Conservation (phyloP, 495 filamentous ascomycete species). For the Aspergillus cristatus region DNA sequence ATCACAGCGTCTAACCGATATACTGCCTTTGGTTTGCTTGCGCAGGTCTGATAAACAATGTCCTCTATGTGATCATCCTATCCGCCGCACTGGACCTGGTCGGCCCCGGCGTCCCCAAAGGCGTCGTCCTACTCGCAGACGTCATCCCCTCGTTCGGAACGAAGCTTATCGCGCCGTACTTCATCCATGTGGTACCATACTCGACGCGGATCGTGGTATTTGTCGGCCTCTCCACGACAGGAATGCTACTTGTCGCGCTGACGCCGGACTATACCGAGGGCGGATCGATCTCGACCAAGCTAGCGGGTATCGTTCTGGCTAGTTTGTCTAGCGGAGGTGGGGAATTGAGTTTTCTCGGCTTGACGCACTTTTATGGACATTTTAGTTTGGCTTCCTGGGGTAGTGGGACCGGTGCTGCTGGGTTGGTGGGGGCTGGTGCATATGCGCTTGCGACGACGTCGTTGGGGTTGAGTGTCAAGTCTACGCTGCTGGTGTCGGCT, state of each 20-base stretch:
- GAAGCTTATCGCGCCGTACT: constrained; percentile 85
- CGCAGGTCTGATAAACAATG: constrained; percentile 89
- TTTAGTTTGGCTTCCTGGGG: constrained; percentile 89
- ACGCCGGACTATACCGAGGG: constrained; percentile 54
- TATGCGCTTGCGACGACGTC: constrained; percentile 82
- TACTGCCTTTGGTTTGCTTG: not conserved
- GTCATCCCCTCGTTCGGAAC: constrained; percentile 81
- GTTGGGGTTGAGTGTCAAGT: constrained; percentile 58
- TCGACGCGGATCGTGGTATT: constrained; percentile 62
- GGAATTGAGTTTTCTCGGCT: constrained; percentile 77
- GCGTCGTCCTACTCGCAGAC: constrained; percentile 84
- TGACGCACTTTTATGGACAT: constrained; percentile 91
- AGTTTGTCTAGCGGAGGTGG: constrained; percentile 77
- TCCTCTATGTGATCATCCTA: constrained; percentile 95
- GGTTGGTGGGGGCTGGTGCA: constrained; percentile 73
- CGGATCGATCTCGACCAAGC: constrained; percentile 57
- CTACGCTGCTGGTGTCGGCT: constrained; percentile 65
- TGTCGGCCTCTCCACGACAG: constrained; percentile 57
- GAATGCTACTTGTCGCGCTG: constrained; percentile 83
- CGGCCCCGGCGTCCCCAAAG: constrained; percentile 74
- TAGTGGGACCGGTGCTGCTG: constrained; percentile 85
- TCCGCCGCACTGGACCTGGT: constrained; percentile 95
- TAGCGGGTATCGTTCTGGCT: constrained; percentile 76
- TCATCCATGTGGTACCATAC: constrained; percentile 83
- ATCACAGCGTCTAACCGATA: not conserved